Base-by-base conservation (phyloP, 2,329 filamentous ascomycete species). In the Pseudopyricularia cyperi region DNA sequence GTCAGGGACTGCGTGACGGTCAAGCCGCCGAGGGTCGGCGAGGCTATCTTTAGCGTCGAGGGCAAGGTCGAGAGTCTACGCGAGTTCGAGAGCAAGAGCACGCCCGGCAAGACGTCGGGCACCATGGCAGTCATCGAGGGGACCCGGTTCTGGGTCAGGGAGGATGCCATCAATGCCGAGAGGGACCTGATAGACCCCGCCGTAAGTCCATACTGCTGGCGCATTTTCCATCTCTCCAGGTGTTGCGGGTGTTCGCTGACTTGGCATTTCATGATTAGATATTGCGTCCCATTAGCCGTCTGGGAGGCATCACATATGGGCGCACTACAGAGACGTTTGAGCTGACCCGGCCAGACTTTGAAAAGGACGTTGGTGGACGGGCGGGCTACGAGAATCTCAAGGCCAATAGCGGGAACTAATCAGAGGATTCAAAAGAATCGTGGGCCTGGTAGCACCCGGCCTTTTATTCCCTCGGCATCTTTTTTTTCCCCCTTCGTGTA, bases 251-350 rank as follows among this genome's bases (percentile, higher is more conserved):
- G 30, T 19, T 26, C 3, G 24, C 24, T 53, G 24, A 50, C 39
- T 3, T 7, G 30, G 2, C 11, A 34, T 22, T 17, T 2, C 9
- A 9, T 12, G 1, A 34, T 7, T 42, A 83, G 69, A 74, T 94
- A 8, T 68, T 96, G 52, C 79, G 79, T 55, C 89, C 91, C 0
- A 75, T 95, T 15, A 80, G 80, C 57, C 79, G 91, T 35, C 61
- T 96, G 24, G 91, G 91, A 26, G 91, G 91, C 2, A 94, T 96
- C 59, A 85, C 85, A 0, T 97, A 95, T 64, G 85, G 76, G 0
- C 76, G 89, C 44, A 71, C 77, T 0, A 82, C 77, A 0, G 81
- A 90, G 56, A 83, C 71, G 0, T 69, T 88, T 26, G 89, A 95
- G 71, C 66, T 95, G 24, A 79, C 76, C 6, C 72, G 85, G 39